phyloP scores from a whole-genome alignment of 2,329 filamentous ascomycete genomes.

The Diaporthe vaccinii region DNA sequence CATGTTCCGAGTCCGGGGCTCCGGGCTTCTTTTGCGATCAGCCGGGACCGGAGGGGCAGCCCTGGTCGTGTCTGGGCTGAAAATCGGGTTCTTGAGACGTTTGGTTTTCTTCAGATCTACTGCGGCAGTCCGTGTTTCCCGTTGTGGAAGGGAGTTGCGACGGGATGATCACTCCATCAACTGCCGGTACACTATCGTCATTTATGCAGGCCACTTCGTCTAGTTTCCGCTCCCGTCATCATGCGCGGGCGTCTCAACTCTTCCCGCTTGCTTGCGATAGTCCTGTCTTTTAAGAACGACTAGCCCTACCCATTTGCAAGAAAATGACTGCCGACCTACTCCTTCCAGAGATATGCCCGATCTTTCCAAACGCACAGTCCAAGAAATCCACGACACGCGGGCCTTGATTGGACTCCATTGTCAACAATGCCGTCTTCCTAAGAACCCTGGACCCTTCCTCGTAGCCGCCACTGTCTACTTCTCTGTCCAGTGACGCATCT shows the following conservation, averaged over 20 bases:
- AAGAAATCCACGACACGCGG: background rate
- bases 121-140: constrained; percentile 26
- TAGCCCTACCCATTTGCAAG: background rate
- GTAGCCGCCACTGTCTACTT: too few relatives aligned
- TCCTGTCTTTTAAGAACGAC: background rate
- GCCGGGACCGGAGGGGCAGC: background rate
- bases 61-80: background rate
- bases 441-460: background rate
- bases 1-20: background rate
- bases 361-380: background rate
- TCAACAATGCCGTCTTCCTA: background rate
- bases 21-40: constrained; percentile 2
- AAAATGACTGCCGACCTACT: constrained; percentile 10
- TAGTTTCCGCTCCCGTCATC: background rate
- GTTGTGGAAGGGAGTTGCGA: constrained; percentile 15
- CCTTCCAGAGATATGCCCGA: background rate
- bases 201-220: background rate
- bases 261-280: background rate
- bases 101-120: background rate
- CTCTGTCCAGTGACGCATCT: background rate
- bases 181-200: background rate
- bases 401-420: background rate
- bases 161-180: constrained; percentile 1
- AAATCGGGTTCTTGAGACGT: constrained; percentile 1
- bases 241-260: background rate